Evolutionary conservation across 768 basidiomycete genomes (phyloP).

Genomic region (Auricularia heimuer): DNA sequence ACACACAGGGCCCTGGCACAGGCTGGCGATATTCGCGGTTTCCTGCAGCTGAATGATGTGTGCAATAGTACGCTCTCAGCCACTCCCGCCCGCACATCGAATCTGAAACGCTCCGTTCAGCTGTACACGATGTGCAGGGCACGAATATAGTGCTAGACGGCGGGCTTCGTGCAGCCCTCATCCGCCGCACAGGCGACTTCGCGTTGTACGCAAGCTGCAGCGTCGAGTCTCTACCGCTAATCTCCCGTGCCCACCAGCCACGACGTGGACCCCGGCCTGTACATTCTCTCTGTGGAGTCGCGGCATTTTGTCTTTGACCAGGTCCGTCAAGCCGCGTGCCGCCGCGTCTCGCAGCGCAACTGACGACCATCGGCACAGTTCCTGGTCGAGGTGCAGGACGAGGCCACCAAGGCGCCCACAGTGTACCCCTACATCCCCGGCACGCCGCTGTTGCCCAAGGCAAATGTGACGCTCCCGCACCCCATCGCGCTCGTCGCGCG

Average conservation of each 20-base stretch:
- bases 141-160: conserved; percentile 54
- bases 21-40: conserved; percentile 51
- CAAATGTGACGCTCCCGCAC: conserved; percentile 43
- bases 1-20: conserved; percentile 12
- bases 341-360: too few relatives aligned
- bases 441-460: conserved; percentile 53
- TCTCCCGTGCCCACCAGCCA: conserved; percentile 32
- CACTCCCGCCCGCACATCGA: conserved; percentile 6
- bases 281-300: conserved; percentile 56
- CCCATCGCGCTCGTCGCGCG: conserved; percentile 50
- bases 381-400: conserved; percentile 51
- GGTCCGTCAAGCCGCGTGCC: conserved; percentile 27
- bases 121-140: conserved; percentile 29
- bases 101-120: conserved; percentile 9
- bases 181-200: conserved; percentile 53
- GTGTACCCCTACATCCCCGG: conserved; percentile 57
- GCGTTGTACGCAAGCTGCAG: conserved; percentile 41
- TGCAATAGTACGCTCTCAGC: conserved; percentile 40
- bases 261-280: conserved; percentile 57
- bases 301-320: conserved; percentile 66
- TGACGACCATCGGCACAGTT: conserved; percentile 30
- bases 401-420: conserved; percentile 25
- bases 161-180: conserved; percentile 38
- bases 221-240: conserved; percentile 3
- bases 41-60: conserved; percentile 59